phyloP scores from a whole-genome alignment of 129 eudicot species.

The Flaveria trinervia region DNA sequence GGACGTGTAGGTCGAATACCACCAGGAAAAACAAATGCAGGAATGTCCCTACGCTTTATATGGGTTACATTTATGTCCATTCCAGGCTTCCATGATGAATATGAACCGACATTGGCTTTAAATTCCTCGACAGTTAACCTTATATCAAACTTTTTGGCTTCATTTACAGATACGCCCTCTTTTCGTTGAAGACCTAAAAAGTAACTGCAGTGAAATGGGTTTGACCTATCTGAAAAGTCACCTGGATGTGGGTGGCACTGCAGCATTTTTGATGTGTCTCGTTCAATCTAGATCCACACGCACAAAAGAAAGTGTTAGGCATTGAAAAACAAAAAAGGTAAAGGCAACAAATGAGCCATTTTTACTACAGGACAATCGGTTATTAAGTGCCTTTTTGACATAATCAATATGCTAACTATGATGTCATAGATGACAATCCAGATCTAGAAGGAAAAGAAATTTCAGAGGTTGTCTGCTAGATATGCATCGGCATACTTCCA shows the following conservation, averaged over 20 bases:
- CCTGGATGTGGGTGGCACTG: constrained; percentile 97
- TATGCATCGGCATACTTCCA: background rate
- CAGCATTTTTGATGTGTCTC: constrained; percentile 75
- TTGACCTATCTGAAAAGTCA: constrained; percentile 68
- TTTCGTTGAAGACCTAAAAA: constrained; percentile 88
- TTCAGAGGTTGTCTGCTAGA: background rate
- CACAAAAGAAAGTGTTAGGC: constrained; percentile 8
- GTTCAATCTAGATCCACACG: constrained; percentile 59
- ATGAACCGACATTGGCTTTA: constrained; percentile 62
- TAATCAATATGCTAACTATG: background rate
- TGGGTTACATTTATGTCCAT: constrained; percentile 75
- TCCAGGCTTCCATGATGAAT: constrained; percentile 67
- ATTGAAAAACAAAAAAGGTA: background rate
- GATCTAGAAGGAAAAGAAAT: background rate
- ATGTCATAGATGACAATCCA: background rate
- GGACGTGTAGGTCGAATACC: constrained; percentile 73
- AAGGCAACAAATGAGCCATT: background rate
- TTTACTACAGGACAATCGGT: background rate
- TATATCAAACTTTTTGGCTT: constrained; percentile 79
- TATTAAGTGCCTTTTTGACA: background rate
- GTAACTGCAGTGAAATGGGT: constrained; percentile 66
- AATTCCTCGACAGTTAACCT: constrained; percentile 88
- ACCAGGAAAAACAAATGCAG: constrained; percentile 89
- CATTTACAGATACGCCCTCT: constrained; percentile 60
- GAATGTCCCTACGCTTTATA: constrained; percentile 66